Conservation (phyloP, 2,329 filamentous ascomycete genomes). For the Pezicula radicicola region DNA sequence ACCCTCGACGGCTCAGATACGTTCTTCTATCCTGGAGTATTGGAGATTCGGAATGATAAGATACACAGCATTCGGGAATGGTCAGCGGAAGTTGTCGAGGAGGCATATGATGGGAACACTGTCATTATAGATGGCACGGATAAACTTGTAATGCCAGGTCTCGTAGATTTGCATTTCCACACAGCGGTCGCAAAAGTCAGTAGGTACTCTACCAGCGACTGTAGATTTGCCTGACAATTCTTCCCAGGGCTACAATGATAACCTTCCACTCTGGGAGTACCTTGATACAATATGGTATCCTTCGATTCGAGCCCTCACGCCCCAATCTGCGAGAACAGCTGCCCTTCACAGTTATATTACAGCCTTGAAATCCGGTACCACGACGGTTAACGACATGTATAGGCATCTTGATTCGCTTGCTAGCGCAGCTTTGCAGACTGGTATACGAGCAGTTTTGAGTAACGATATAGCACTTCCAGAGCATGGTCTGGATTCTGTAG, state of each 20-base stretch:
- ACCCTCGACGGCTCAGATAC: constrained; percentile 18
- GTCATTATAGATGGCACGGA: constrained; percentile 19
- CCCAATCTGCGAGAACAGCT: constrained; percentile 6
- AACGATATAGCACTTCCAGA: constrained; percentile 19
- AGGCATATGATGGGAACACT: constrained; percentile 12
- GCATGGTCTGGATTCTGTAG: constrained; percentile 17
- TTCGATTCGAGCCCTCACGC: constrained; percentile 16
- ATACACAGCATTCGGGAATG: constrained; percentile 11
- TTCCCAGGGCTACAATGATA: constrained; percentile 16
- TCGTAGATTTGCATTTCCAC: constrained; percentile 22
- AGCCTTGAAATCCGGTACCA: constrained; percentile 19
- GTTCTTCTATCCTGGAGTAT: constrained; percentile 16
- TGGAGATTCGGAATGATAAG: constrained; percentile 19
- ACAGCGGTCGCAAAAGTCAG: constrained; percentile 20
- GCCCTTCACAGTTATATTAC: constrained; percentile 19
- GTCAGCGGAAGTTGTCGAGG: background rate
- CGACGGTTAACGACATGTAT: constrained; percentile 25
- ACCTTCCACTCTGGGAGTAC: constrained; percentile 22
- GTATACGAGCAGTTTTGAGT: constrained; percentile 18
- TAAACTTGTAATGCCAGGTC: constrained; percentile 20
- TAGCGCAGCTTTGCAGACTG: constrained; percentile 16
- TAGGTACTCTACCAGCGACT: background rate
- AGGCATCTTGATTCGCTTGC: constrained; percentile 14
- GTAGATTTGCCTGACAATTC: background rate
- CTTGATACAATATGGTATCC: constrained; percentile 22